These are phyloP conservation scores for Phytophthora pluvialis DNA, from an alignment of 352 stramenopile genomes.

Conservation along the genomic window DNA sequence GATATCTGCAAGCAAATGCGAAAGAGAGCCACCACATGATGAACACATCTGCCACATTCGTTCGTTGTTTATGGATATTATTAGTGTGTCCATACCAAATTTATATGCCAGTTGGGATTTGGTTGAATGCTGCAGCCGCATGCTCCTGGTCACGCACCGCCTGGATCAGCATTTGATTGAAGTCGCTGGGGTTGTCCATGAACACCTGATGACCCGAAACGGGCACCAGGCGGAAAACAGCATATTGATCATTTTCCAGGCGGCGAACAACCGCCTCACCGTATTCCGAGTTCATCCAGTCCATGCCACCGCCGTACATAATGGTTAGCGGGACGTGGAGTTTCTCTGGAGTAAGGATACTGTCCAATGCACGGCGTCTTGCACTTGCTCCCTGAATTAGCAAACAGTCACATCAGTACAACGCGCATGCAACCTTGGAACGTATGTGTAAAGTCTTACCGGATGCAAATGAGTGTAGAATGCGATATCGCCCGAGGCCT, in stretches of 20 bases:
- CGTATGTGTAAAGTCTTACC: constrained; percentile 30
- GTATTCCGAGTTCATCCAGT: constrained; percentile 83
- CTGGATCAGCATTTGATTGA: constrained; percentile 77
- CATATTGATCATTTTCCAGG: constrained; percentile 70
- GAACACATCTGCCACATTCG: constrained; percentile 25
- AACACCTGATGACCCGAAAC: constrained; percentile 82
- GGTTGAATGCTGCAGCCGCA: constrained; percentile 32
- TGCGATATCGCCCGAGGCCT: constrained; percentile 71
- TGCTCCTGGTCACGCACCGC: constrained; percentile 71
- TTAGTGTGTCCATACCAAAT: constrained; percentile 32
- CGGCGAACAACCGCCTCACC: constrained; percentile 63
- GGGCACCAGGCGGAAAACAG: constrained; percentile 70
- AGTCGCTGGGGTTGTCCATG: constrained; percentile 85
- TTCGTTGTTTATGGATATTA: constrained; percentile 14
- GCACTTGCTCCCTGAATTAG: constrained; percentile 54
- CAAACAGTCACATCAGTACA: constrained; percentile 11
- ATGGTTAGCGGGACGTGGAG: constrained; percentile 78
- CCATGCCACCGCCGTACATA: constrained; percentile 76
- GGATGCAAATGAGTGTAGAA: constrained; percentile 82
- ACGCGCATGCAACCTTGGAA: neutral
- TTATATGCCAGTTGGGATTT: constrained; percentile 11
- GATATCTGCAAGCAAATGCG: constrained; percentile 1
- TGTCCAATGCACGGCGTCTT: constrained; percentile 51
- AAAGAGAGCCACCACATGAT: constrained; percentile 33
- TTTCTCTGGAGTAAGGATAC: constrained; percentile 56